A percentile compares a stretch with the other conserved stretches of the same genome.
Conservation (phyloP, 2,329 filamentous ascomycete species). For the Colletotrichum limetticola region DNA sequence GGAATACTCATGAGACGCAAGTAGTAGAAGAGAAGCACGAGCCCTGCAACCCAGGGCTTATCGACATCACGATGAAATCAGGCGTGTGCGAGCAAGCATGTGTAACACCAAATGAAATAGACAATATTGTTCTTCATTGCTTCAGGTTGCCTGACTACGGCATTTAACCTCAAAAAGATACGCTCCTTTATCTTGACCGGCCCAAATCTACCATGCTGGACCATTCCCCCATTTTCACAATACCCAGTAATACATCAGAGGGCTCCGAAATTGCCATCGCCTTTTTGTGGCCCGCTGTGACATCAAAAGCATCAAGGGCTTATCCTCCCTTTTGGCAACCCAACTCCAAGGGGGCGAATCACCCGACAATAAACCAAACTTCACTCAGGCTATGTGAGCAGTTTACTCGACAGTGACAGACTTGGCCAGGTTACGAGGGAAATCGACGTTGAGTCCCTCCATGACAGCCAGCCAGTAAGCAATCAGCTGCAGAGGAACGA, state of each 20-base stretch:
- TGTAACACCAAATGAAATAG: slow-evolving; percentile 31
- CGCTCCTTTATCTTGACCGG: slow-evolving; percentile 33
- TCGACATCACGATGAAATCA: background rate
- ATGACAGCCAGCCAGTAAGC: slow-evolving; percentile 98
- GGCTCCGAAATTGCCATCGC: slow-evolving; percentile 8
- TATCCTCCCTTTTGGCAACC: slow-evolving; percentile 33
- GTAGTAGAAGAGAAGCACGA: background rate
- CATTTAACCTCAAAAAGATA: slow-evolving; percentile 28
- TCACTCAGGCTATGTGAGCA: background rate
- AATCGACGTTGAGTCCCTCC: slow-evolving; percentile 97
- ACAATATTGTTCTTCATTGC: slow-evolving; percentile 32
- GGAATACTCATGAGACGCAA: background rate
- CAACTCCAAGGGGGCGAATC: slow-evolving; percentile 28
- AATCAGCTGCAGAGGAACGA: slow-evolving; percentile 96
- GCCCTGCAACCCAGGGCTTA: background rate
- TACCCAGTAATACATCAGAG: slow-evolving; percentile 30
- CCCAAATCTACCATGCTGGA: slow-evolving; percentile 21
- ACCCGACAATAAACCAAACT: slow-evolving; percentile 19
- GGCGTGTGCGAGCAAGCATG: background rate
- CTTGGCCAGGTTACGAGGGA: slow-evolving; percentile 98
- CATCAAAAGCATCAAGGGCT: slow-evolving; percentile 26
- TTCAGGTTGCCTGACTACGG: slow-evolving; percentile 27
- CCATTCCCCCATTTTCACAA: slow-evolving; percentile 29
- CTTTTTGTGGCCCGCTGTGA: slow-evolving; percentile 9
- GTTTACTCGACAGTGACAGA: slow-evolving; percentile 96